Conservation (phyloP, 495 filamentous ascomycete species). For the Chaetomium tenue region DNA sequence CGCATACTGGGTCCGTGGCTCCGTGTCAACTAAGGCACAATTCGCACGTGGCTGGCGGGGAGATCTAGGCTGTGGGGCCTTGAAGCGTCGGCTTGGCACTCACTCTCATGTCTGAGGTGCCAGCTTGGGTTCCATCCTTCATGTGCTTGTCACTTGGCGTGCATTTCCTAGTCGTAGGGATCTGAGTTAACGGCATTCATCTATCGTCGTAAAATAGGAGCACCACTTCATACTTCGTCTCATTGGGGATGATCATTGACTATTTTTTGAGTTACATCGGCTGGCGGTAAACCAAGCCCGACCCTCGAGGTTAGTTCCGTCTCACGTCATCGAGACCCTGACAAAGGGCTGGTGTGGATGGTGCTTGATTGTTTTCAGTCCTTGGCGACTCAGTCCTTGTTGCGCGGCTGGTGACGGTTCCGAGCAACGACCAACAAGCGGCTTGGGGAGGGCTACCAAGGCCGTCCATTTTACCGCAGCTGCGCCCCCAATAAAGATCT, state of each 20-base stretch:
- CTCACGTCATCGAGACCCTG: conserved; percentile 6
- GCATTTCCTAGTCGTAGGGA: too few relatives aligned
- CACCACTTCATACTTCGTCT: too few relatives aligned
- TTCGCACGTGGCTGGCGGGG: not conserved
- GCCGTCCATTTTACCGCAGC: conserved; percentile 2
- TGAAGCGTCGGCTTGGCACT: too few relatives aligned
- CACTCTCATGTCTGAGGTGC: too few relatives aligned
- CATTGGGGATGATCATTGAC: not conserved
- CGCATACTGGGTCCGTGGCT: too few relatives aligned
- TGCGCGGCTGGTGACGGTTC: conserved; percentile 1
- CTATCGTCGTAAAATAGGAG: too few relatives aligned
- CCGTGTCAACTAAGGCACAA: too few relatives aligned
- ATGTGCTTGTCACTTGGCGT: too few relatives aligned
- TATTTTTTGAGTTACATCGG: too few relatives aligned
- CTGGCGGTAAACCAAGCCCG: not conserved
- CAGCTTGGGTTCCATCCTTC: too few relatives aligned
- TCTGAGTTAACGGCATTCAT: too few relatives aligned
- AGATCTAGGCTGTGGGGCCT: too few relatives aligned
- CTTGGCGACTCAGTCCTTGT: conserved; percentile 6
- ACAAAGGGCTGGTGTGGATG: not conserved
- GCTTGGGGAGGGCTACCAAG: not conserved
- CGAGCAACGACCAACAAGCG: not conserved
- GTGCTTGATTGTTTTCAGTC: not conserved
- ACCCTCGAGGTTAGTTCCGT: not conserved
- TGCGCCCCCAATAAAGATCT: conserved; percentile 16